These are phyloP conservation scores for Cudoniella acicularis DNA, from an alignment of 495 filamentous ascomycete genomes.

Conservation along the genomic window DNA sequence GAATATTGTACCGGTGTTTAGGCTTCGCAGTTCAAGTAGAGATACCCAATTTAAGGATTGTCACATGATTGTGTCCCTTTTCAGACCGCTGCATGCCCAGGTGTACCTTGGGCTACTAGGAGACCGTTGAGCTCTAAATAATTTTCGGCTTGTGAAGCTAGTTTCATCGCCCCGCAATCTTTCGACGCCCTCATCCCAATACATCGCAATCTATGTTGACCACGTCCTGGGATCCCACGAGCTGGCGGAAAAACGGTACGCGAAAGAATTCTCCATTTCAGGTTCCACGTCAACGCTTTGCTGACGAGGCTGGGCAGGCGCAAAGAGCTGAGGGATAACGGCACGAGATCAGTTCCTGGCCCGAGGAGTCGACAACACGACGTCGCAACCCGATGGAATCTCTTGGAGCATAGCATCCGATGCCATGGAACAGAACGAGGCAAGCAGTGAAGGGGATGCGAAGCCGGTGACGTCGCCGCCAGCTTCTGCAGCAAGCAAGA, in stretches of 20 bases:
- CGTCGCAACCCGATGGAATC: slow-evolving; percentile 26
- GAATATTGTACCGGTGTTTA: not conserved
- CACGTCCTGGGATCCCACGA: not conserved
- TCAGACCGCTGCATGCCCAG: not conserved
- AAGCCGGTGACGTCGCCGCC: slow-evolving; percentile 43
- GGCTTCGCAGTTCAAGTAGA: not conserved
- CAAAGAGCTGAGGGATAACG: not conserved
- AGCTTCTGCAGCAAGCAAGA: slow-evolving; percentile 42
- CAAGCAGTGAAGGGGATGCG: slow-evolving; percentile 45
- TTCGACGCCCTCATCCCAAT: not conserved
- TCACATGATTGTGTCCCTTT: slow-evolving; percentile 4
- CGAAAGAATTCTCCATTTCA: not conserved
- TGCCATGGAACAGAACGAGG: slow-evolving; percentile 46
- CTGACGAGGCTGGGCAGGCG: not conserved
- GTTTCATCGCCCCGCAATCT: not conserved
- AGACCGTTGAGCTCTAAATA: not conserved
- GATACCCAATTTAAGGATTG: not conserved
- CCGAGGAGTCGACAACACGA: slow-evolving; percentile 15
- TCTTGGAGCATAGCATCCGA: slow-evolving; percentile 24
- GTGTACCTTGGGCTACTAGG: not conserved
- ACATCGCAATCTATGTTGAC: not conserved
- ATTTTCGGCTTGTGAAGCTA: slow-evolving; percentile 6
- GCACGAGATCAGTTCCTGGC: slow-evolving; percentile 13
- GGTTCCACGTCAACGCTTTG: not conserved
- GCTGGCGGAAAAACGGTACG: not conserved